phyloP scores from a whole-genome alignment of 2,329 filamentous ascomycete genomes.

The Ceratocystis destructans region DNA sequence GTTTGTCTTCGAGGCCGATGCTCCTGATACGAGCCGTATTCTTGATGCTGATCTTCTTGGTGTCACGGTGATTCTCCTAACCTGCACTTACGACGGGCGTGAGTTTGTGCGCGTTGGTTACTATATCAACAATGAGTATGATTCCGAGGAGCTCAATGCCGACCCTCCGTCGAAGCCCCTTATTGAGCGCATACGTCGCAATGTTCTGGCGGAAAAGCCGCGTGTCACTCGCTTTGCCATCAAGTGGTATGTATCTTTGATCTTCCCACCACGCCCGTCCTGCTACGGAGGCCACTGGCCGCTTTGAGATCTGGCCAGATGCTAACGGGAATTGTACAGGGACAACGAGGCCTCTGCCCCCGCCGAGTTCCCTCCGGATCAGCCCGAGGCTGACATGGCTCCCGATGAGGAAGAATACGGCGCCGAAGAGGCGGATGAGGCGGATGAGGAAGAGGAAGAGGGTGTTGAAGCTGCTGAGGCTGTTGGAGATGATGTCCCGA shows the following conservation, averaged over 20 bases:
- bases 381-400: constrained; percentile 80
- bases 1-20: constrained; percentile 91
- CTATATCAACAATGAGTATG: constrained; percentile 99
- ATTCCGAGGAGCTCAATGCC: constrained; percentile 72
- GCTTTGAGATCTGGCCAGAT: too few species aligned
- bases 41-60: constrained; percentile 90
- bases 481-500: constrained; percentile 42
- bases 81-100: constrained; percentile 87
- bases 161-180: constrained; percentile 87
- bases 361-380: constrained; percentile 90
- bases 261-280: not conserved
- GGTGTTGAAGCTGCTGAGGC: constrained; percentile 41
- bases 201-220: constrained; percentile 92
- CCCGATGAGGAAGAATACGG: constrained; percentile 85
- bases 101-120: constrained; percentile 98
- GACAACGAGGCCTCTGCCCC: constrained; percentile 96
- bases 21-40: constrained; percentile 79
- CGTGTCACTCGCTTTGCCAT: constrained; percentile 95
- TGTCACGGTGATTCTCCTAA: constrained; percentile 91
- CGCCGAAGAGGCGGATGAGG: constrained; percentile 56
- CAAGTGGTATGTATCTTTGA: constrained; percentile 61
- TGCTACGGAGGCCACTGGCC: not conserved
- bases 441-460: constrained; percentile 44
- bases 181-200: constrained; percentile 81
- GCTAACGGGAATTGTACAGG: constrained; percentile 38